Evolutionary conservation across 2,329 filamentous ascomycete species (phyloP), one percentile per base, ranked within the genome.

Genomic region (Waltergamsia citrina): DNA sequence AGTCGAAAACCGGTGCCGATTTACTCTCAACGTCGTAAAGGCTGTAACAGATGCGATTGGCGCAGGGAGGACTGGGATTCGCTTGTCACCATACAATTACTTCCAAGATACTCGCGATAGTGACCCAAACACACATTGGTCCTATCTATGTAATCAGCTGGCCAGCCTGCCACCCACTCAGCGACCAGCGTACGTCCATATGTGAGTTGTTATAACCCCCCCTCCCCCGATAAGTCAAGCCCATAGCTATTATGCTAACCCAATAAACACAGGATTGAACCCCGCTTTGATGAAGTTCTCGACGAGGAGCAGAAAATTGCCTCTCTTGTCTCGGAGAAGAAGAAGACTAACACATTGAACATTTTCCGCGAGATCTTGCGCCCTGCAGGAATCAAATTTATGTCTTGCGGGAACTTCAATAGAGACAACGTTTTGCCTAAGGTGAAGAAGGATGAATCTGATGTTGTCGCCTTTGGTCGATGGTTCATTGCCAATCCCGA

Each of bases 331-430:
- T 12, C 51, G 24, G 10, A 16, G 6, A 36, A 29, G 31, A 36
- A 33, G 32, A 15, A 29, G 40, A 43, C 15, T 21, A 34, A 34
- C 32, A 45, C 46, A 0, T 37, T 68, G 24, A 53, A 52, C 3
- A 51, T 53, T 15, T 68, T 68, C 52, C 51, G 62, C 1, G 39
- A 52, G 1, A 56, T 58, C 8, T 46, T 68, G 4, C 50, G 58
- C 41, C 51, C 54, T 7, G 54, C 47, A 1, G 60, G 52, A 2
- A 51, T 67, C 22, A 41, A 48, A 4, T 66, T 77, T 20, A 41
- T 78, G 4, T 43, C 74, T n/a, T 63, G 64, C 2, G 67, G 68
- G 30, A 66, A 63, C 2, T 69, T 60, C 44, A 54, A 50, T 20
- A 41, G 55, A 0, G 57, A 52, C 24, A 50, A 53, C 28, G 53